Percentiles rank a stretch among this genome's conserved stretches.
Evolutionary conservation across 495 filamentous ascomycete genomes (phyloP).

Genomic region (Podospora pseudoanserina): DNA sequence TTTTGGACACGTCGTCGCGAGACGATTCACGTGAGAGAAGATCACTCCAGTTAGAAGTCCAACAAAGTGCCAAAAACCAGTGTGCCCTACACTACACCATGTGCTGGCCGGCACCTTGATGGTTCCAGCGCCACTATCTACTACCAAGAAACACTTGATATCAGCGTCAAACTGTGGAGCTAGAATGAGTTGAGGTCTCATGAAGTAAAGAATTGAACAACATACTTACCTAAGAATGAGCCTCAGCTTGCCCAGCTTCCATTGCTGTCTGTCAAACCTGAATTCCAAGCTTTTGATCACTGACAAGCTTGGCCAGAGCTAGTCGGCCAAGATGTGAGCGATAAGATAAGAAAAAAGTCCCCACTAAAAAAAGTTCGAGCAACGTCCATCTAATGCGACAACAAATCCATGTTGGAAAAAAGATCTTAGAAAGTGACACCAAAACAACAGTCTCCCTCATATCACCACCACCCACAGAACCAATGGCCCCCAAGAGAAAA

Average conservation of each 20-base stretch:
- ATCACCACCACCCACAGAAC: constrained; percentile 1
- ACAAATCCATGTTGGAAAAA: neutral
- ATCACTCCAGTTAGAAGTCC: neutral
- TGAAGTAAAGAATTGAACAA: neutral
- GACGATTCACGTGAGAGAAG: neutral
- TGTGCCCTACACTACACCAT: neutral
- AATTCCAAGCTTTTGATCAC: neutral
- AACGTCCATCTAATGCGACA: neutral
- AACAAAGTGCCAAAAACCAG: neutral
- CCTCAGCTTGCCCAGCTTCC: neutral
- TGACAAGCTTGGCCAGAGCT: neutral
- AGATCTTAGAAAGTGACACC: neutral
- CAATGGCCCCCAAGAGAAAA: constrained; percentile 72
- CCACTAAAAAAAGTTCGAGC: neutral
- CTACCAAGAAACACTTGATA: neutral
- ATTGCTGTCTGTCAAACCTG: neutral
- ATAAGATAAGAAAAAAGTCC: neutral
- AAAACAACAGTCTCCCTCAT: neutral
- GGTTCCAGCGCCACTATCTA: neutral
- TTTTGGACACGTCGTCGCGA: neutral
- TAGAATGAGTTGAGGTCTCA: too few relatives aligned
- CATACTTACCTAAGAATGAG: too few relatives aligned
- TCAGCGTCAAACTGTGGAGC: too few relatives aligned
- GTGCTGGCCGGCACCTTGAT: neutral
- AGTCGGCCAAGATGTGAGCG: neutral